Evolutionary conservation across 768 basidiomycete species (phyloP).

Genomic region (Coprinopsis strossmayeri): DNA sequence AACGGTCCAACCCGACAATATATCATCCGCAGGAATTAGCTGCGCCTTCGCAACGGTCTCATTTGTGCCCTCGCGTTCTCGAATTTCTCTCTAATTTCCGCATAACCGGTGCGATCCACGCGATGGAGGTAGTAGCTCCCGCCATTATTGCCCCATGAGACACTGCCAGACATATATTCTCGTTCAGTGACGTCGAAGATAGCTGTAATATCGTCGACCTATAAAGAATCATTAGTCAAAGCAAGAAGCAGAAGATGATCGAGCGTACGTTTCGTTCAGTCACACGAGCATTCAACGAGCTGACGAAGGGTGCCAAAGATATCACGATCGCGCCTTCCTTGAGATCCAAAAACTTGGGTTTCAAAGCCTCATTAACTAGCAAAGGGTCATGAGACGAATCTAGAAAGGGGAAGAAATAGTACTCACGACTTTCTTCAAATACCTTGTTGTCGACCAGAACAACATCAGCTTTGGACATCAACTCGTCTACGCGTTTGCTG

Average conservation of each 20-base stretch:
- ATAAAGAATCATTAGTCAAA: constrained; percentile 5
- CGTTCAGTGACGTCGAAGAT: constrained; percentile 75
- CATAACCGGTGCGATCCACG: constrained; percentile 69
- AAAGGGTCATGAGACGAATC: constrained; percentile 7
- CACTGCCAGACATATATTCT: constrained; percentile 63
- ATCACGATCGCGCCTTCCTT: constrained; percentile 91
- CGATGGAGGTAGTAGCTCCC: constrained; percentile 73
- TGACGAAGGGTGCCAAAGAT: constrained; percentile 81
- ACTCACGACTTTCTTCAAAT: constrained; percentile 67
- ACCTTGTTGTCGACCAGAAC: constrained; percentile 89
- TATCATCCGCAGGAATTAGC: not conserved
- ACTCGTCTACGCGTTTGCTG: constrained; percentile 55
- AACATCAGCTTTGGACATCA: constrained; percentile 81
- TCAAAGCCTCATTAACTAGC: constrained; percentile 79
- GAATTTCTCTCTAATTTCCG: constrained; percentile 48
- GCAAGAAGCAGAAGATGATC: constrained; percentile 15
- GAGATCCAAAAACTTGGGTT: constrained; percentile 88
- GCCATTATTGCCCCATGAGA: constrained; percentile 73
- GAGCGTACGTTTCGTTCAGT: constrained; percentile 81
- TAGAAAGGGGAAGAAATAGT: not conserved
- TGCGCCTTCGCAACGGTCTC: not conserved
- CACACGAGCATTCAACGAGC: constrained; percentile 62
- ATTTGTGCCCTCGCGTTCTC: constrained; percentile 37
- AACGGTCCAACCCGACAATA: not conserved
- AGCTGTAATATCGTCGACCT: constrained; percentile 75